Evolutionary conservation across 441 rosid genomes (phyloP), one percentile per base, ranked within the genome.

Genomic region (Rhodomyrtus psidioides): DNA sequence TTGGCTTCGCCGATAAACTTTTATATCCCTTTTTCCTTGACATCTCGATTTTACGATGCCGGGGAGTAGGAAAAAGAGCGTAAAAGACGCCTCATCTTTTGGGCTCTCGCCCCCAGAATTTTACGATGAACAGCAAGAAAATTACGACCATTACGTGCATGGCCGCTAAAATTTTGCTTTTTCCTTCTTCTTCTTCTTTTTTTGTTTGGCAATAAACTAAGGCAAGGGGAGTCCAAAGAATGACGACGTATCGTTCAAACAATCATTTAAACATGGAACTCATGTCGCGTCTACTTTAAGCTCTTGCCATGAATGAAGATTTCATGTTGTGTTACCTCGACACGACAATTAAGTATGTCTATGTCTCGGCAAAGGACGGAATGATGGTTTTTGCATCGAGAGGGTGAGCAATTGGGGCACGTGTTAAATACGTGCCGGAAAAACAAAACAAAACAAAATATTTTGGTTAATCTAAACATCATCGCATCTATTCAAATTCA

Each of bases 341-440:
- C 12, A 58, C 2, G 26, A 21, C 21, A 15, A 39, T 17, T 42
- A 15, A 23, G 17, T 42, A 39, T 34, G 26, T 70, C 79, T 21
- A 6, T 19, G 46, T 70, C 27, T 39, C 51, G 0, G 12, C 1
- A 1, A 9, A 13, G 16, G n/a, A 39, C 2, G 1, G 0, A 6
- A 70, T 0, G 16, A 39, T 39, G 16, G 7, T 0, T 34, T 34
- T 65, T 17, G 76, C 76, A 65, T 65, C n/a, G 0, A 34, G 15
- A 34, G 26, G 79, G 23, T 5, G 8, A 21, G 15, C n/a, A 21
- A 21, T 70, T 34, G n/a, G 15, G 4, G 12, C 79, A 70, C 1
- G 4, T 34, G 44, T 12, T 70, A 21, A 70, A 70, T 21, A 3
- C 0, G 2, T 5, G 79, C 4, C 26, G 5, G 21, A 39, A 5